These are phyloP conservation scores for Papiliotrema fonsecae DNA, from an alignment of 1,284 basidiomycete genomes.

Conservation along the genomic window DNA sequence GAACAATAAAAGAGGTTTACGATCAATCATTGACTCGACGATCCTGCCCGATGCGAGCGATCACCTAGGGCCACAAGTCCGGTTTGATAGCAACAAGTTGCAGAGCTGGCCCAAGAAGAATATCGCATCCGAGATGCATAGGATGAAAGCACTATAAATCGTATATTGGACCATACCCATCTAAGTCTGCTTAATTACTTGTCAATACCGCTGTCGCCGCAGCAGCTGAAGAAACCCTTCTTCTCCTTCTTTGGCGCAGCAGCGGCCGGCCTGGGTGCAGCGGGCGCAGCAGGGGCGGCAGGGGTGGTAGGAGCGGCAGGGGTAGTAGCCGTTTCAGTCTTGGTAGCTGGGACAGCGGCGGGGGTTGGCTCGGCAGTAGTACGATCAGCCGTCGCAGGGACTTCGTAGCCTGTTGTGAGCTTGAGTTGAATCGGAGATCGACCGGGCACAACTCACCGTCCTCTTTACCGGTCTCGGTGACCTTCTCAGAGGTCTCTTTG, in stretches of 20 bases:
- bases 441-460: too few relatives aligned
- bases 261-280: background rate
- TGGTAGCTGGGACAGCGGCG: background rate
- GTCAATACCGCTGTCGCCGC: slow-evolving; percentile 4
- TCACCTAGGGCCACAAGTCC: too few relatives aligned
- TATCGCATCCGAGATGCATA: too few relatives aligned
- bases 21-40: too few relatives aligned
- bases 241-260: slow-evolving; percentile 1
- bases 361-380: too few relatives aligned
- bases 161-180: too few relatives aligned
- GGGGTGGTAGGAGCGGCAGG: background rate
- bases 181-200: too few relatives aligned
- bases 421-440: background rate
- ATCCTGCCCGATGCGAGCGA: too few relatives aligned
- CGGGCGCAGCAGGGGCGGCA: background rate
- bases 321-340: background rate
- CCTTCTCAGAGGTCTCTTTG: background rate
- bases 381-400: background rate
- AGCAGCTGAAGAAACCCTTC: slow-evolving; percentile 6
- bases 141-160: too few relatives aligned
- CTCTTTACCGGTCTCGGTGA: background rate
- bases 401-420: background rate
- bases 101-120: too few relatives aligned
- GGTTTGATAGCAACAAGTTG: too few relatives aligned
- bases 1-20: too few relatives aligned